Conservation (phyloP, 306 rosid species). For the Cucumis sativus region DNA sequence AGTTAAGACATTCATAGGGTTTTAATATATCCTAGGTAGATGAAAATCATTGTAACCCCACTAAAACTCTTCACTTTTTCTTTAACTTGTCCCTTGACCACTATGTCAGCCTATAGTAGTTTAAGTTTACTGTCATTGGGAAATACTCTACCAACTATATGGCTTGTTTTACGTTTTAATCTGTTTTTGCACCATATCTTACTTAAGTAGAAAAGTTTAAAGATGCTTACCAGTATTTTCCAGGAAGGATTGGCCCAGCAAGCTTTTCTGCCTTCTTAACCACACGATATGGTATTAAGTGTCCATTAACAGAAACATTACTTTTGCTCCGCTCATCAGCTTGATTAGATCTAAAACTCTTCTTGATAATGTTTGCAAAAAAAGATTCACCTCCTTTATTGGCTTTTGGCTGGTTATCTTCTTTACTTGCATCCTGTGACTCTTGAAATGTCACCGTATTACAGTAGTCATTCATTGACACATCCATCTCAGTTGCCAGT, state of each 20-base stretch:
- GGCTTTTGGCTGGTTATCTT: slow-evolving; percentile 43
- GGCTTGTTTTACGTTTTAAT: no score
- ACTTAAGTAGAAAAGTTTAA: background rate
- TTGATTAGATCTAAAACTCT: slow-evolving; percentile 56
- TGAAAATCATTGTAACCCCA: background rate
- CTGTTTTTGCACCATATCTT: no score
- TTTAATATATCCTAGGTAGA: background rate
- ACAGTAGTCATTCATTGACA: slow-evolving; percentile 61
- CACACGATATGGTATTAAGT: slow-evolving; percentile 40
- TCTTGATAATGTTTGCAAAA: slow-evolving; percentile 65
- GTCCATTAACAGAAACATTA: slow-evolving; percentile 63
- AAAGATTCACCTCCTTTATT: slow-evolving; percentile 70
- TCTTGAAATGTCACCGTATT: slow-evolving; percentile 59
- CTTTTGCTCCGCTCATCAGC: slow-evolving; percentile 33
- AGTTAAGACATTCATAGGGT: background rate
- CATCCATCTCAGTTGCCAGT: slow-evolving; percentile 82
- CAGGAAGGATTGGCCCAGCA: slow-evolving; percentile 84
- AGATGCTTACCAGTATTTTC: slow-evolving; percentile 72
- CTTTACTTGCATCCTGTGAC: slow-evolving; percentile 50
- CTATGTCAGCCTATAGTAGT: background rate
- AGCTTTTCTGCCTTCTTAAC: slow-evolving; percentile 85
- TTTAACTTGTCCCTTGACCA: background rate
- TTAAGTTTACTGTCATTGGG: background rate
- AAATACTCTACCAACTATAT: no score
- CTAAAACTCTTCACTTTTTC: background rate